phyloP scores from a whole-genome alignment of 129 eudicot genomes.

The Tagetes erecta region DNA sequence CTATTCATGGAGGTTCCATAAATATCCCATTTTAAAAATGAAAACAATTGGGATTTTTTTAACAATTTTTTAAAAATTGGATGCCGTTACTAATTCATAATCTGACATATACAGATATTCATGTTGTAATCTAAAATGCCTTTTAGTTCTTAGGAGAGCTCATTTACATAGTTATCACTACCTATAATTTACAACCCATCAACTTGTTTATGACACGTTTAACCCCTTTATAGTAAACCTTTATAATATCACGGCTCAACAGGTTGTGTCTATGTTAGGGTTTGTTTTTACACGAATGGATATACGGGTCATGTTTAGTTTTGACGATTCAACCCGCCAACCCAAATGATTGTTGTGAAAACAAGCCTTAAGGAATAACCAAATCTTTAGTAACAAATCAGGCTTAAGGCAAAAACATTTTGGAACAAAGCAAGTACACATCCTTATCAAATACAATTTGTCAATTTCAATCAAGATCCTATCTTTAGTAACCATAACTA shows the following conservation, averaged over 20 bases:
- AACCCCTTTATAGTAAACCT: no score
- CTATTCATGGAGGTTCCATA: no score
- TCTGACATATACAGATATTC: no score
- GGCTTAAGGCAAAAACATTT: not conserved
- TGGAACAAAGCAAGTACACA: not conserved
- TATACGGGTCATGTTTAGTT: not conserved
- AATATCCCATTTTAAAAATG: no score
- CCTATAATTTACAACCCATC: not conserved
- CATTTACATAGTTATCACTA: not conserved
- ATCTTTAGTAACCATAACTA: not conserved
- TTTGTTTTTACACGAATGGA: not conserved
- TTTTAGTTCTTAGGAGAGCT: no score
- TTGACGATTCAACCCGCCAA: not conserved
- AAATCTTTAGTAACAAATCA: not conserved
- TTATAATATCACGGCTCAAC: not conserved
- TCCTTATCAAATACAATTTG: not conserved
- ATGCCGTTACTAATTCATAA: no score
- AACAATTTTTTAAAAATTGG: no score
- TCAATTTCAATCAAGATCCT: constrained; percentile 8
- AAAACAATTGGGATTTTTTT: no score
- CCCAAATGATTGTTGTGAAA: not conserved
- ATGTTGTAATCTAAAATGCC: no score
- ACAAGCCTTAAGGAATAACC: no score
- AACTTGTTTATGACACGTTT: not conserved
- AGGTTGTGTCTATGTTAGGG: not conserved